Conservation (phyloP, 106 monocot species). For the Alisma plantagoaquatica region DNA sequence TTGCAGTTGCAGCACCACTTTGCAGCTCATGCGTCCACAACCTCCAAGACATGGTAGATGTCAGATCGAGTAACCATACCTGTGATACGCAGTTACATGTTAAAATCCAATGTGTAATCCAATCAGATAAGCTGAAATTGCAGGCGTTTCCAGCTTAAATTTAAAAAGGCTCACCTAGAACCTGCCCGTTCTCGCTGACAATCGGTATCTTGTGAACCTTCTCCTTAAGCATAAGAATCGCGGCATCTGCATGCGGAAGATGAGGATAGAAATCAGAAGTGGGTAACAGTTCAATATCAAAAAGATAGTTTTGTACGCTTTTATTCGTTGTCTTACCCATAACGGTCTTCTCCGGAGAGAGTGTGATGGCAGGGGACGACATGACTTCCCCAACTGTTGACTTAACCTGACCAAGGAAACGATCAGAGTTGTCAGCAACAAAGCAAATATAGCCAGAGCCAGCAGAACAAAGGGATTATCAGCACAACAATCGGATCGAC, state of each 20-base stretch:
- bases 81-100: background rate
- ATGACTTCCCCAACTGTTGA: conserved; percentile 74
- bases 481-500: conserved; percentile 40
- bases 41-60: conserved; percentile 9
- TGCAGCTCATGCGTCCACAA: conserved; percentile 5
- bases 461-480: conserved; percentile 6
- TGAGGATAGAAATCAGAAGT: too few species aligned
- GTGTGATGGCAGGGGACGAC: conserved; percentile 81
- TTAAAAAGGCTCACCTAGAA: conserved; percentile 25
- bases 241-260: conserved; percentile 43
- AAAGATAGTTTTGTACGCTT: too few species aligned
- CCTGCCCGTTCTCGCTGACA: conserved; percentile 19
- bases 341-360: conserved; percentile 56
- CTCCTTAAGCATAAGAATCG: conserved; percentile 40
- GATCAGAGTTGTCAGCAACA: background rate
- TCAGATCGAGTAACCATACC: conserved; percentile 16
- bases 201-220: conserved; percentile 46
- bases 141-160: background rate
- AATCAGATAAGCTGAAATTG: background rate
- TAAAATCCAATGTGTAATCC: background rate
- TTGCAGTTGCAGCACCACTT: too few species aligned
- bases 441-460: background rate
- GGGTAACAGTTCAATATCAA: too few species aligned
- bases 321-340: conserved; percentile 75
- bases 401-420: conserved; percentile 32